Percentiles rank a stretch among this genome's conserved stretches.
Conservation (phyloP, 176 grass and related monocot species). For the Cocos nucifera region DNA sequence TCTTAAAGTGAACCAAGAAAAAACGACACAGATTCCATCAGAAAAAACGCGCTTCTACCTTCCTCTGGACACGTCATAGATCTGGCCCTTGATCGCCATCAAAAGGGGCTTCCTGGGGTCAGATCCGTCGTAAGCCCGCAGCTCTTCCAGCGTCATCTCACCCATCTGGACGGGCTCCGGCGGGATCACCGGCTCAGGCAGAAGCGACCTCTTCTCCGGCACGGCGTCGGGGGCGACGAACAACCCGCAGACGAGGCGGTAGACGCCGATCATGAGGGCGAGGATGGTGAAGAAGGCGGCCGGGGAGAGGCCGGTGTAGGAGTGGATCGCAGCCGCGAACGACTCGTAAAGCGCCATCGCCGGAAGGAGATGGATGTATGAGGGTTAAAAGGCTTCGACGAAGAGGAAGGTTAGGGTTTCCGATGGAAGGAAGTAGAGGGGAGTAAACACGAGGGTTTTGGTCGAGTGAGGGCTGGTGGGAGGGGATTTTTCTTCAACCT, state of each 20-base stretch:
- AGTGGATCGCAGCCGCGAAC: slow-evolving; percentile 35
- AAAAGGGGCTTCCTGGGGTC: slow-evolving; percentile 66
- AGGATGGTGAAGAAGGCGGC: slow-evolving; percentile 72
- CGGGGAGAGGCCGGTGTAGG: slow-evolving; percentile 77
- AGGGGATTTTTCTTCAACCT: too few relatives aligned
- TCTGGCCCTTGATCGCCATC: slow-evolving; percentile 71
- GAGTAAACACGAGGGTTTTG: too few relatives aligned
- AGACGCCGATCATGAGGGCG: slow-evolving; percentile 65
- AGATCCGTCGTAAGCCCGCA: slow-evolving; percentile 69
- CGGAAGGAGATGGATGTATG: not conserved
- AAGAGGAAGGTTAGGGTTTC: too few relatives aligned
- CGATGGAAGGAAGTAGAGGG: too few relatives aligned
- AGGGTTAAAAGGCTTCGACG: too few relatives aligned
- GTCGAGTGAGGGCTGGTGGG: too few relatives aligned
- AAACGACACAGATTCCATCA: too few relatives aligned
- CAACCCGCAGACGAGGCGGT: slow-evolving; percentile 60
- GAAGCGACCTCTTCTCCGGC: slow-evolving; percentile 3
- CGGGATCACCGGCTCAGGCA: slow-evolving; percentile 13
- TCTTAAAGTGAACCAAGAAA: too few relatives aligned
- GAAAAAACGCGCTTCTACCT: slow-evolving; percentile 28
- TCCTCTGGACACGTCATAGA: slow-evolving; percentile 75
- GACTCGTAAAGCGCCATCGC: slow-evolving; percentile 23
- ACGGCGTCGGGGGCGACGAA: slow-evolving; percentile 39
- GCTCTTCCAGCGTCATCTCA: slow-evolving; percentile 64
- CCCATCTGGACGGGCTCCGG: slow-evolving; percentile 58